phyloP scores from a whole-genome alignment of 306 rosid species.

The Trifolium subterraneum region DNA sequence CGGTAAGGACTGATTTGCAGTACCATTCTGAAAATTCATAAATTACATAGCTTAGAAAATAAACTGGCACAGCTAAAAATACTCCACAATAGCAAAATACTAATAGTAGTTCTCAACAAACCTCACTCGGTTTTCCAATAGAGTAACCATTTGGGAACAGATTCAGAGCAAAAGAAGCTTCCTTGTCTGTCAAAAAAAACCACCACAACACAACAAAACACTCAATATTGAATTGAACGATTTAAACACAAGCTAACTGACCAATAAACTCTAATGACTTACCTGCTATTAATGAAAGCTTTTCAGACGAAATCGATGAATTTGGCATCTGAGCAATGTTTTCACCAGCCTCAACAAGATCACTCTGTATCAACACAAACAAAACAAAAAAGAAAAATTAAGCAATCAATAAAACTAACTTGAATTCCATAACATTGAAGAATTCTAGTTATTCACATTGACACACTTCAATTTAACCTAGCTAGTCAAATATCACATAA shows the following conservation, averaged over 20 bases:
- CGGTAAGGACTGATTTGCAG: conserved; percentile 51
- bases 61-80: conserved; percentile 27
- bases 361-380: conserved; percentile 52
- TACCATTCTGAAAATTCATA: conserved; percentile 68
- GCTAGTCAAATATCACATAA: conserved; percentile 4
- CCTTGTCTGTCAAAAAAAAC: conserved; percentile 64
- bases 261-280: conserved; percentile 28
- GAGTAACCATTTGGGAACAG: conserved; percentile 91
- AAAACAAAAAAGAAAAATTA: conserved; percentile 21
- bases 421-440: conserved; percentile 30
- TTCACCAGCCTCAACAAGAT: conserved; percentile 52
- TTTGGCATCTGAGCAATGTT: conserved; percentile 46
- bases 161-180: conserved; percentile 81
- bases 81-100: conserved; percentile 16
- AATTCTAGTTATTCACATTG: background rate
- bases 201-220: conserved; percentile 37
- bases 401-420: conserved; percentile 34
- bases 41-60: conserved; percentile 30
- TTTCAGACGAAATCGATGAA: conserved; percentile 50
- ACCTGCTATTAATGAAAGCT: conserved; percentile 54
- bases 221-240: conserved; percentile 42
- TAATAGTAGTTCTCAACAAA: conserved; percentile 50
- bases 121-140: conserved; percentile 84
- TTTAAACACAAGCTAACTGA: conserved; percentile 22
- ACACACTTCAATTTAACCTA: conserved; percentile 31